Percentiles rank a stretch among this genome's conserved stretches.
These are phyloP conservation scores for Boletus fagicola DNA, from an alignment of 768 basidiomycete genomes.

Conservation along the genomic window DNA sequence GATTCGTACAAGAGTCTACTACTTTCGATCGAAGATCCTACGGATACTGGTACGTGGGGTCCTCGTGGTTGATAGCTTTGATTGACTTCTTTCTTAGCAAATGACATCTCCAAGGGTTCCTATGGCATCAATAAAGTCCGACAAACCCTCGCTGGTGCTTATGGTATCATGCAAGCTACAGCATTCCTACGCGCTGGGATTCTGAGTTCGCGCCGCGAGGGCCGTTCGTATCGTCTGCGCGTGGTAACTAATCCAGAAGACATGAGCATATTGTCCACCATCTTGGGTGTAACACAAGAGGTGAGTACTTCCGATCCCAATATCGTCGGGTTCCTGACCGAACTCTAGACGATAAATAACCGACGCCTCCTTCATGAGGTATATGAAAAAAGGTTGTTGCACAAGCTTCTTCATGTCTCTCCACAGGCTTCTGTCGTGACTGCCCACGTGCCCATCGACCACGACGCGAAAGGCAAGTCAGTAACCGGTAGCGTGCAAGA, in stretches of 20 bases:
- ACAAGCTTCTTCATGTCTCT: constrained; percentile 52
- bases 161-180: constrained; percentile 71
- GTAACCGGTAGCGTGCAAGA: constrained; percentile 30
- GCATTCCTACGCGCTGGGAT: constrained; percentile 65
- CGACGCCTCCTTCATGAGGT: constrained; percentile 67
- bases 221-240: constrained; percentile 46
- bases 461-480: constrained; percentile 7
- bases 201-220: constrained; percentile 53
- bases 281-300: constrained; percentile 84
- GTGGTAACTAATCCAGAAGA: constrained; percentile 52
- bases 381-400: constrained; percentile 57
- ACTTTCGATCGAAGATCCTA: constrained; percentile 92
- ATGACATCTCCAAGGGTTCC: constrained; percentile 90
- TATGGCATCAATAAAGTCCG: constrained; percentile 81
- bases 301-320: constrained; percentile 39
- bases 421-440: constrained; percentile 17
- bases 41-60: constrained; percentile 70
- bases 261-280: constrained; percentile 73
- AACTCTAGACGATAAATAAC: constrained; percentile 66
- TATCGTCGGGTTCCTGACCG: constrained; percentile 3
- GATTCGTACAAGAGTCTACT: constrained; percentile 54
- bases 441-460: constrained; percentile 21
- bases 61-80: not conserved
- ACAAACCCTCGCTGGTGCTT: constrained; percentile 79
- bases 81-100: constrained; percentile 49